A percentile compares a stretch with the other conserved stretches of the same genome.
Evolutionary conservation across 2,329 filamentous ascomycete species (phyloP).

Genomic region (Apiospora saccharicola): DNA sequence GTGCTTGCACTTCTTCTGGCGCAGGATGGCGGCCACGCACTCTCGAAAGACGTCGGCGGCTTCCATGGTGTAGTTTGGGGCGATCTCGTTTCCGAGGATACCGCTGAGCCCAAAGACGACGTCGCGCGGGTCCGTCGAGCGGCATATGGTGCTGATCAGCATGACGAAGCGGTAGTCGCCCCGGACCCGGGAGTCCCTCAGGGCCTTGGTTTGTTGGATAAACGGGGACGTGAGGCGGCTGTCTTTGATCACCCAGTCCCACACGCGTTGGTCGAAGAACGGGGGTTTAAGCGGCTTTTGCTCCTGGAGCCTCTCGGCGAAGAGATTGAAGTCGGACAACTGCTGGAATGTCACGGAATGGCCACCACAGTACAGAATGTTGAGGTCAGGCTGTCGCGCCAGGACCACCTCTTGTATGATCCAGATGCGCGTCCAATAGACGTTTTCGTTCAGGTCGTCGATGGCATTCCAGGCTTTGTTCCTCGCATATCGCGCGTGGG

Average conservation of each 20-base stretch:
- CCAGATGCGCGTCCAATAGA: not conserved
- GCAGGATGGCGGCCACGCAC: slow-evolving; percentile 7
- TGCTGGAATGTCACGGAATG: not conserved
- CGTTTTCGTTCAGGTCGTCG: not conserved
- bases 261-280: not conserved
- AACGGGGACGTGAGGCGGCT: not conserved
- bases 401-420: not conserved
- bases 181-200: not conserved
- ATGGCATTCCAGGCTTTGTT: slow-evolving; percentile 23
- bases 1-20: slow-evolving; percentile 1
- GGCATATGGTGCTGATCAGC: not conserved
- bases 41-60: slow-evolving; percentile 15
- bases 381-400: not conserved
- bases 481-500: not conserved
- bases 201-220: not conserved
- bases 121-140: slow-evolving; percentile 16
- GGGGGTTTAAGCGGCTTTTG: not conserved
- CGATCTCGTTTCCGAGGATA: not conserved
- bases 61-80: slow-evolving; percentile 14
- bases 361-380: not conserved
- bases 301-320: not conserved
- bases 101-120: slow-evolving; percentile 22
- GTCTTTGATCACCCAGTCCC: not conserved
- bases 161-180: slow-evolving; percentile 16
- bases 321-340: slow-evolving; percentile 19